Base-by-base conservation (phyloP, 148 eudicot species). In the Vaccinium myrtillus region DNA sequence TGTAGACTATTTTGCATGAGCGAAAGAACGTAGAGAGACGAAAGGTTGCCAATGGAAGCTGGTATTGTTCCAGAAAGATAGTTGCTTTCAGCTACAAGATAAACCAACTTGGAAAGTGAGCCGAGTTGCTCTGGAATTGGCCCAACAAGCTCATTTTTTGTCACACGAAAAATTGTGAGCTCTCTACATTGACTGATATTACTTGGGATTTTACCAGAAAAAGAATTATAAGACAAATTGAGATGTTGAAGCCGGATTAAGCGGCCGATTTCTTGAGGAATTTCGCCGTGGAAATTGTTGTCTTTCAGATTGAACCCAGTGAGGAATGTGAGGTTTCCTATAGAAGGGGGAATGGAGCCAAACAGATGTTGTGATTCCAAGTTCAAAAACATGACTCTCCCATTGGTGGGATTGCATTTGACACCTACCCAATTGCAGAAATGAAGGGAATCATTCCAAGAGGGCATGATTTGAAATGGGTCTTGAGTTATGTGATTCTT, bases 371-470 rank as follows among this genome's bases (percentile, higher is more conserved):
- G 71, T 3, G 86, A 83, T 1, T 49, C 15, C 1, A 91, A 54
- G 51, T 85, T 58, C 39, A 92, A 69, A 5, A 6, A 19, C 15
- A 19, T 82, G 25, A 90, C 89, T 46, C 91, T 74, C 16, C 23
- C 61, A 85, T 83, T 82, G 1, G 48, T 25, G 0, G 30, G 78
- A 18, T 76, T 81, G 74, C 94, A 92, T 10, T 36, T 76, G 32
- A 92, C 82, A 0, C 94, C 93, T 6, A 59, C 75, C 93, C 93
- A 91, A 2, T 30, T 19, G 85, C 94, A 92, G 54, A 89, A 87
- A 65, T 81, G 87, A 50, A 78, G 0, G 18, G 93, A 89, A 74
- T 77, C 32, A 50, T 91, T 91, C 94, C 94, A 91, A 8, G 90
- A 88, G 55, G n/a, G 55, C 6, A 86, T 65, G 77, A 84, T 78